phyloP scores from a whole-genome alignment of 2,329 filamentous ascomycete genomes.

The Verticillium nonalfalfae region DNA sequence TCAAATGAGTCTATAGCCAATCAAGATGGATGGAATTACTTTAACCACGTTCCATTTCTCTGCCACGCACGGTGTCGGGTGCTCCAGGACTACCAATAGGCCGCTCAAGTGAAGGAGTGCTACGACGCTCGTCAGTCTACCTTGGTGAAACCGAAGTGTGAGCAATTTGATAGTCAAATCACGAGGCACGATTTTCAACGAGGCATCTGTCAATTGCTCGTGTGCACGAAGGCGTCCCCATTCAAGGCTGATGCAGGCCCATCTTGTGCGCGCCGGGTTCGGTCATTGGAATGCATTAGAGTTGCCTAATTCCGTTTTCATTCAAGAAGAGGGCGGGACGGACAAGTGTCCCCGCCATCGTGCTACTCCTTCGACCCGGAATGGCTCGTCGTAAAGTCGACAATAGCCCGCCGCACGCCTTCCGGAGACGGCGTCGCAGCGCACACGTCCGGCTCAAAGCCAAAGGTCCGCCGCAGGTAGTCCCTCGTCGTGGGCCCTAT shows the following conservation, averaged over 20 bases:
- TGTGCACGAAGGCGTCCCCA: too few relatives aligned
- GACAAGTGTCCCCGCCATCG: background rate
- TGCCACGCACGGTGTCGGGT: background rate
- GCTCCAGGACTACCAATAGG: background rate
- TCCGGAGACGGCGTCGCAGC: slow-evolving; percentile 77
- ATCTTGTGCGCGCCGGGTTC: background rate
- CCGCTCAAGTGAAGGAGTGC: too few relatives aligned
- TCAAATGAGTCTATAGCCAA: slow-evolving; percentile 1
- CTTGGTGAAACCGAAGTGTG: too few relatives aligned
- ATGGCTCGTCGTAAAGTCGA: slow-evolving; percentile 26
- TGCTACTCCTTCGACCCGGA: background rate
- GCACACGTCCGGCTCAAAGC: slow-evolving; percentile 69
- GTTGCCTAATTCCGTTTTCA: background rate
- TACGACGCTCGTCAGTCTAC: too few relatives aligned
- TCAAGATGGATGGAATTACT: background rate
- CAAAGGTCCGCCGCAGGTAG: slow-evolving; percentile 59
- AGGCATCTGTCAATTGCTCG: too few relatives aligned
- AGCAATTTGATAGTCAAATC: too few relatives aligned
- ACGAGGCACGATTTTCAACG: too few relatives aligned
- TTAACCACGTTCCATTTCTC: background rate
- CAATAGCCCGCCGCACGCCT: slow-evolving; percentile 66
- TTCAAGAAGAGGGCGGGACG: background rate
- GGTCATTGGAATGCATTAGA: background rate
- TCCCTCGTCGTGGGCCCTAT: slow-evolving; percentile 91
- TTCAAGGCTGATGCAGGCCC: too few relatives aligned